A percentile compares a stretch with the other conserved stretches of the same genome.
These are phyloP conservation scores for Populus pruinosa DNA, from an alignment of 345 rosid genomes.

Conservation along the genomic window DNA sequence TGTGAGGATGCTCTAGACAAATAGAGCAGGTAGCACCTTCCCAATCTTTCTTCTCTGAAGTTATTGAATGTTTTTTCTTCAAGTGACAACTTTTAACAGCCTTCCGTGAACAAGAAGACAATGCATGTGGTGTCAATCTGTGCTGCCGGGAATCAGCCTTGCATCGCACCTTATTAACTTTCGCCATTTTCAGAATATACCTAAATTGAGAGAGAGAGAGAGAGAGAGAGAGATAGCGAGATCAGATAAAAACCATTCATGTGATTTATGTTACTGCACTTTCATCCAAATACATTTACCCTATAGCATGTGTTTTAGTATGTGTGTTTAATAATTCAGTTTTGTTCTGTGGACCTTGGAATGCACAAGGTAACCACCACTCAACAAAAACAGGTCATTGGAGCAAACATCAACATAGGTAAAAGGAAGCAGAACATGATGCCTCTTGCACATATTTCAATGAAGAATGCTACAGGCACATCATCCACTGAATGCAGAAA, in stretches of 20 bases:
- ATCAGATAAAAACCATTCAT: neutral
- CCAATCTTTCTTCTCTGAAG: conserved; percentile 60
- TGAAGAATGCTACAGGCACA: neutral
- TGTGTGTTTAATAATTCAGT: neutral
- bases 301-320: neutral
- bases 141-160: conserved; percentile 24
- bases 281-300: neutral
- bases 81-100: conserved; percentile 21
- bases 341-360: neutral
- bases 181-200: conserved; percentile 45
- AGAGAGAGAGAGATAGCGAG: neutral
- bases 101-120: conserved; percentile 42
- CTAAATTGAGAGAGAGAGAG: conserved; percentile 14
- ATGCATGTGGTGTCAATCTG: conserved; percentile 26
- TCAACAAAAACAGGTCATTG: neutral
- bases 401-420: neutral
- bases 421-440: neutral
- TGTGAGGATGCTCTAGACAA: conserved; percentile 82
- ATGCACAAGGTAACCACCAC: neutral
- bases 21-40: conserved; percentile 61
- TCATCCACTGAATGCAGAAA: neutral
- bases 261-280: neutral
- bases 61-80: conserved; percentile 33
- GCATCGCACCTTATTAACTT: conserved; percentile 37
- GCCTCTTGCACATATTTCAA: neutral